Conservation (phyloP, 2,329 filamentous ascomycete genomes). For the Diaporthe humulicola region DNA sequence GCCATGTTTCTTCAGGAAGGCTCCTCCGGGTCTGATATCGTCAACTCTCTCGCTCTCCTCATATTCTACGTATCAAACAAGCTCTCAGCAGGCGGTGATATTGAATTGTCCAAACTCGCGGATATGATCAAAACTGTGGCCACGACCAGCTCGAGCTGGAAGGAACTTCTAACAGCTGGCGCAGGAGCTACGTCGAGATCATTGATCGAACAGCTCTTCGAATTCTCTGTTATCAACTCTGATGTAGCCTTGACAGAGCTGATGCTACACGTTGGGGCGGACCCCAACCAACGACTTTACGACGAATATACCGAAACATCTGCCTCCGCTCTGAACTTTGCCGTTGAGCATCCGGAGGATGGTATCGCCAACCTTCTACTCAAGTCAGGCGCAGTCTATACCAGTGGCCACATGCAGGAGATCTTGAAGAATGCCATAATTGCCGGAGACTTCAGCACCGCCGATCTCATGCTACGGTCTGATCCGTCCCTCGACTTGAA, state of each 20-base stretch:
- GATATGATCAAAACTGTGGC: not conserved
- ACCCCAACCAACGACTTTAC: not conserved
- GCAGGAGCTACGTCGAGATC: not conserved
- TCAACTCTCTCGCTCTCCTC: not conserved
- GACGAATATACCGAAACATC: not conserved
- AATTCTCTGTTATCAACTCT: rapidly evolving
- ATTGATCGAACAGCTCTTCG: not conserved
- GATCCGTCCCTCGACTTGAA: not conserved
- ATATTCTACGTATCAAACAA: not conserved
- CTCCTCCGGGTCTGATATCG: not conserved
- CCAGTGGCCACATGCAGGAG: too few species aligned
- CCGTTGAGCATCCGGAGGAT: rapidly evolving
- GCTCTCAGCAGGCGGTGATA: not conserved
- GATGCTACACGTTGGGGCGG: not conserved
- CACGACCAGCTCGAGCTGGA: not conserved
- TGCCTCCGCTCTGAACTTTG: not conserved
- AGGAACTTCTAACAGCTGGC: not conserved
- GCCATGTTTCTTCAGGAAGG: rapidly evolving
- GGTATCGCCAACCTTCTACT: not conserved
- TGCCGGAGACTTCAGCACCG: not conserved
- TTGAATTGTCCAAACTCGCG: not conserved
- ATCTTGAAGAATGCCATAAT: not conserved
- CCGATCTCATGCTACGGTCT: not conserved
- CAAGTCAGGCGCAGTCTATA: not conserved
- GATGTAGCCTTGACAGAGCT: not conserved